These are phyloP conservation scores for Colletotrichum sp. DNA, from an alignment of 2,329 filamentous ascomycete species.

Conservation along the genomic window DNA sequence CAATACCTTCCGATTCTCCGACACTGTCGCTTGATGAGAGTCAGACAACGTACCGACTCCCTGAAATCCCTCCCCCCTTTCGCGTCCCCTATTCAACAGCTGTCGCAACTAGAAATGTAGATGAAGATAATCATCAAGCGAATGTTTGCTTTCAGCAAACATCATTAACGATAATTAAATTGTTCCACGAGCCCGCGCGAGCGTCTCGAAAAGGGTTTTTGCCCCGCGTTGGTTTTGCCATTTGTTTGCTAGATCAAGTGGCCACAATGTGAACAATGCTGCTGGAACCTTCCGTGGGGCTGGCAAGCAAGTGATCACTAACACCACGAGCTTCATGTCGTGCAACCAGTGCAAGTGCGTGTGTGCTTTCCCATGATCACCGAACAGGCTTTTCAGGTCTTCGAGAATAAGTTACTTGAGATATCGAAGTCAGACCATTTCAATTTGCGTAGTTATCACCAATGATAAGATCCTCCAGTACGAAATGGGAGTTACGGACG, in stretches of 20 bases:
- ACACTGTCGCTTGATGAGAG: background rate
- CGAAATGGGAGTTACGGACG: background rate
- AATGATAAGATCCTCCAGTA: background rate
- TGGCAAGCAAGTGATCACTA: background rate
- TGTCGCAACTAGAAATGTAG: background rate
- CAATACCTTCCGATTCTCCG: background rate
- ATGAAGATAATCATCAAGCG: background rate
- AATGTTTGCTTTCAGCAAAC: background rate
- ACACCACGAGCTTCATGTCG: background rate
- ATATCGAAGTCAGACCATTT: background rate
- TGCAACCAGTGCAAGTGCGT: background rate
- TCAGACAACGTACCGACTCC: background rate
- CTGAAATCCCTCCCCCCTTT: background rate
- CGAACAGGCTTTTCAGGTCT: background rate
- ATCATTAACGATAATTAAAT: background rate
- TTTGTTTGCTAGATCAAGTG: background rate
- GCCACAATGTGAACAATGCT: background rate
- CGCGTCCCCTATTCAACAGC: background rate
- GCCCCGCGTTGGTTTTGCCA: background rate
- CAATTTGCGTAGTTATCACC: background rate
- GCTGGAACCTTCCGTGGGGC: background rate
- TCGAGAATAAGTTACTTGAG: background rate
- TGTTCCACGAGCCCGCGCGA: background rate
- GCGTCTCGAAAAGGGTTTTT: background rate
- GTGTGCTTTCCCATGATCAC: background rate